Base-by-base conservation (phyloP, 208 protist species). In the Angomonas ambiguus region DNA sequence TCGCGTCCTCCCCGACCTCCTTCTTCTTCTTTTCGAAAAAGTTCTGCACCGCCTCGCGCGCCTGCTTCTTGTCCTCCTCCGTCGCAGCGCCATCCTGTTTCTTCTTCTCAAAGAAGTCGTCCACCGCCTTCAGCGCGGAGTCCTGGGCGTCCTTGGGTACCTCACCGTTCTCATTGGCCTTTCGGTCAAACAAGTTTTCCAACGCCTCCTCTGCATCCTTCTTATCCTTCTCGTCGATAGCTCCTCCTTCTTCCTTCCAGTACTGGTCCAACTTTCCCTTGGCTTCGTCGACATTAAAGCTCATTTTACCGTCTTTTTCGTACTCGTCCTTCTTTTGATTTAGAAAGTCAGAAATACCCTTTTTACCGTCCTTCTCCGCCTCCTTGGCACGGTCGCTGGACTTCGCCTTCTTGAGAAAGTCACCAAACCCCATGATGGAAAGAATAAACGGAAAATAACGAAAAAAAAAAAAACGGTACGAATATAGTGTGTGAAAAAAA, bases 391-490 rank as follows among this genome's bases (percentile, higher is more conserved):
- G n/a, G 27, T 69, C 49, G 51, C 33, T 31, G 30, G 33, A 57
- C 31, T 45, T 69, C 32, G 33, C 24, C 8, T 63, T 62, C 22
- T 69, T 33, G 28, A 55, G 30, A 16, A 35, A 8, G 25, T 35
- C 22, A 16, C 32, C 42, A 31, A 57, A 58, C 18, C 51, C 20
- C 49, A 45, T 38, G n/a, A 31, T 28, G 31, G 22, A n/a, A 30
- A 45, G 51, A 2, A 61, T 49, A 53, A 59, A 74, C 45, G 20
- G 27, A 59, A 45, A 42, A 11, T 24, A 68, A 51, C 33, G 62
- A 20, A 32, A 59, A 32, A 32, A 56, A 56, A 16, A 57, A 55
- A 5, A 51, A 42, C 30, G 58, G 16, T 51, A 4, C 22, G 8
- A 49, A 30, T 20, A 16, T 16, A 53, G 6, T 16, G 2, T 35